Percentiles rank a stretch among this genome's conserved stretches.
Conservation (phyloP, 2,329 filamentous ascomycete species). For the Trichoderma koningii region DNA sequence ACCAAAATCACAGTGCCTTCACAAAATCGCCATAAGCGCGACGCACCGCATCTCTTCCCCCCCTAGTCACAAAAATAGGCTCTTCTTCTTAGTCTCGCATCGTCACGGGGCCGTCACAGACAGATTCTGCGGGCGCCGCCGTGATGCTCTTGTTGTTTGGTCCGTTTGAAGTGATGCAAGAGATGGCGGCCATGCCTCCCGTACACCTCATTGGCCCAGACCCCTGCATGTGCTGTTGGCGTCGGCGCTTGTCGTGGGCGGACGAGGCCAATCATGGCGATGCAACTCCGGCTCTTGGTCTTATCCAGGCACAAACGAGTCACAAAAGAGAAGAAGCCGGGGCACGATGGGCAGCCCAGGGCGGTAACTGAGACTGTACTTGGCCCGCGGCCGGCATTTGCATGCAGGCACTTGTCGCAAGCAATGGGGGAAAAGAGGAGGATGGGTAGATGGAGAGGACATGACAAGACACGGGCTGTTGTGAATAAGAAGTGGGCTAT, state of each 20-base stretch:
- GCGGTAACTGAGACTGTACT: constrained; percentile 25
- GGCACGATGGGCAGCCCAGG: constrained; percentile 16
- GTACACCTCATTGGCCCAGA: constrained; percentile 23
- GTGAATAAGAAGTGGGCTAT: constrained; percentile 13
- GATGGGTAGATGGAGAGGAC: constrained; percentile 3
- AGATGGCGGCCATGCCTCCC: not conserved
- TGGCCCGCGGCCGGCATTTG: constrained; percentile 7
- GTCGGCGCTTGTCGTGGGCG: constrained; percentile 24
- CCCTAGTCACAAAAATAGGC: constrained; percentile 19
- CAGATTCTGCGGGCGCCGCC: constrained; percentile 6
- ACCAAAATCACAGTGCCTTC: constrained; percentile 19
- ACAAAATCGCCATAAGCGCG: constrained; percentile 20
- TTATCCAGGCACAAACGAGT: constrained; percentile 19
- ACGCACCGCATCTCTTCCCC: not conserved
- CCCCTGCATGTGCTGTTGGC: constrained; percentile 15
- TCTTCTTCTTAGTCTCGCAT: constrained; percentile 6
- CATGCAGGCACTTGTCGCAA: constrained; percentile 25
- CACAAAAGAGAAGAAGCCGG: constrained; percentile 13
- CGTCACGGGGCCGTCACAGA: constrained; percentile 22
- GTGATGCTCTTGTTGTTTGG: constrained; percentile 21
- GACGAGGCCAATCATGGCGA: constrained; percentile 24
- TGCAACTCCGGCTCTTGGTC: not conserved
- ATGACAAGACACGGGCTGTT: not conserved
- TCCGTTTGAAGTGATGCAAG: constrained; percentile 8
- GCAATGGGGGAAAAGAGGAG: not conserved